Evolutionary conservation across 1,284 basidiomycete species (phyloP).

Genomic region (Termitomyces sp.): DNA sequence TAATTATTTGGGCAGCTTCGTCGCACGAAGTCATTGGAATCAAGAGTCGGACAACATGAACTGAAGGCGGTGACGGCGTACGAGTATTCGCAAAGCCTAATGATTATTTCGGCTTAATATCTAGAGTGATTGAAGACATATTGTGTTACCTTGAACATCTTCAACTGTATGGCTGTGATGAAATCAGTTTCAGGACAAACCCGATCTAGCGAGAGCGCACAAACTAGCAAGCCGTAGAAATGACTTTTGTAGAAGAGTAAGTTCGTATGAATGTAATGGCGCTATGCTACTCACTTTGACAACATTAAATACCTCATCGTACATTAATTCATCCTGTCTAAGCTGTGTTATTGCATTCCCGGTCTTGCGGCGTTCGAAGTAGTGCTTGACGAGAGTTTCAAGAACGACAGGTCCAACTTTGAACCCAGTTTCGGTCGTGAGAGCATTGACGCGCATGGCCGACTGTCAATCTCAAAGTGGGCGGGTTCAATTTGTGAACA

Average conservation of each 20-base stretch:
- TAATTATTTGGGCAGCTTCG: conserved; percentile 72
- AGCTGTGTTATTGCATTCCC: conserved; percentile 39
- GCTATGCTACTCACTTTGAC: conserved; percentile 53
- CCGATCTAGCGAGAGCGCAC: conserved; percentile 28
- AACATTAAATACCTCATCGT: conserved; percentile 78
- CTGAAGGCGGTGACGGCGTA: conserved; percentile 87
- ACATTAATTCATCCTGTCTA: conserved; percentile 74
- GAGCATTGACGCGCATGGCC: conserved; percentile 35
- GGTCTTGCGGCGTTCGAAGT: conserved; percentile 60
- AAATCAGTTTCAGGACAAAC: not conserved
- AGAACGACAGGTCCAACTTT: conserved; percentile 71
- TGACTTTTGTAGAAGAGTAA: conserved; percentile 31
- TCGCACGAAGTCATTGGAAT: conserved; percentile 76
- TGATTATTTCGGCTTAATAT: not conserved
- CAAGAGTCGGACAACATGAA: conserved; percentile 70
- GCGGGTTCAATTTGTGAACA: not conserved
- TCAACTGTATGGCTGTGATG: conserved; percentile 68
- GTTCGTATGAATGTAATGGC: not conserved
- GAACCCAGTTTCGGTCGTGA: conserved; percentile 58
- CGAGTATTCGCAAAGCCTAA: conserved; percentile 74
- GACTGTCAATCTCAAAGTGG: not conserved
- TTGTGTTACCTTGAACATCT: conserved; percentile 60
- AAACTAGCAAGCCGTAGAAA: conserved; percentile 55
- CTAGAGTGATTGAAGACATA: not conserved
- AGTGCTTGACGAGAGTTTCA: conserved; percentile 80